Evolutionary conservation across 2,329 filamentous ascomycete species (phyloP).

Genomic region (Sphaceloma murrayae): DNA sequence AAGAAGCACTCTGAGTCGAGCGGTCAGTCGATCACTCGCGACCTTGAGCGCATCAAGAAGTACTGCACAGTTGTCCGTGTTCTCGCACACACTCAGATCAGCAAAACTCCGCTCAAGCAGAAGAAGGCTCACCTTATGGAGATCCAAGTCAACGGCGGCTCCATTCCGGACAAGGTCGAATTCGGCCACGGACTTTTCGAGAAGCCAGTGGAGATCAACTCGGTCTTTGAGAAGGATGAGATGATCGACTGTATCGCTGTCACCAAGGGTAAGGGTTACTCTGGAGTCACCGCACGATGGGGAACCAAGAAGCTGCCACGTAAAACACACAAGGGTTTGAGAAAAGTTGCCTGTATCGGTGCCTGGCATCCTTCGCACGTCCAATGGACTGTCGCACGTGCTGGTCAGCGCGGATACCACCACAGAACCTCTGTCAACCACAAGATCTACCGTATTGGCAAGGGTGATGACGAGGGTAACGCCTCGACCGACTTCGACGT

Average conservation of each 20-base stretch:
- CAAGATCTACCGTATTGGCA: slow-evolving; percentile 99
- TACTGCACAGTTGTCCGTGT: slow-evolving; percentile 99
- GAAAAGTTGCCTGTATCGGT: slow-evolving; percentile 99
- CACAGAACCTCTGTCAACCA: slow-evolving; percentile 99
- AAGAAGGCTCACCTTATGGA: slow-evolving; percentile 99
- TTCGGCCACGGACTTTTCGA: slow-evolving; percentile 95
- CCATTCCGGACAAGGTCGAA: slow-evolving; percentile 89
- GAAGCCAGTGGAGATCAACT: slow-evolving; percentile 90
- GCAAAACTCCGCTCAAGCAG: slow-evolving; percentile 99
- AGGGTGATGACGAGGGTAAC: slow-evolving; percentile 81
- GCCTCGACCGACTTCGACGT: slow-evolving; percentile 91
- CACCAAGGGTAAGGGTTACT: slow-evolving; percentile 99
- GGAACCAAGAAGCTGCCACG: slow-evolving; percentile 99
- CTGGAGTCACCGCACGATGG: slow-evolving; percentile 95
- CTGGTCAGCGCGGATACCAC: slow-evolving; percentile 99
- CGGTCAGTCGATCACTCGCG: slow-evolving; percentile 83
- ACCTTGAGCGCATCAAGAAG: slow-evolving; percentile 99
- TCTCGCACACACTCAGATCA: slow-evolving; percentile 98
- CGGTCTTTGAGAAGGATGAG: slow-evolving; percentile 99
- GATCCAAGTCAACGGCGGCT: slow-evolving; percentile 98
- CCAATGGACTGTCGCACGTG: slow-evolving; percentile 99
- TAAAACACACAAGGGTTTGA: slow-evolving; percentile 99
- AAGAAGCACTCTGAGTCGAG: slow-evolving; percentile 97
- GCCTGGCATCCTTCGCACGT: slow-evolving; percentile 99
- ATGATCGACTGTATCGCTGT: slow-evolving; percentile 98